A percentile compares a stretch with the other conserved stretches of the same genome.
Evolutionary conservation across 768 basidiomycete species (phyloP).

Genomic region (Punctularia strigosozonata): DNA sequence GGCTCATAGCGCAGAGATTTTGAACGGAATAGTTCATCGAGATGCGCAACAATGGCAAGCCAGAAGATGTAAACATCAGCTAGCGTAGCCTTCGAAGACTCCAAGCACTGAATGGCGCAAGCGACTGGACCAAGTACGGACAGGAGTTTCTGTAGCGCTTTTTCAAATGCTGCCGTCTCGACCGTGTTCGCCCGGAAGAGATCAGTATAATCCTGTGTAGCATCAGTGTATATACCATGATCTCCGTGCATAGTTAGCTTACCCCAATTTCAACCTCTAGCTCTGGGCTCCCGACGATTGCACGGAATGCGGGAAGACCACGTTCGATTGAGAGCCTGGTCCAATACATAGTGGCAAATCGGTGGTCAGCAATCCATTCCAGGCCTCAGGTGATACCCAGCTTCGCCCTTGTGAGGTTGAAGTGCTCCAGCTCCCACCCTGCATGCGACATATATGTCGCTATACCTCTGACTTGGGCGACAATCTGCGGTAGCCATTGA

Average conservation of each 20-base stretch:
- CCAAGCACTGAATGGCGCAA: conserved; percentile 19
- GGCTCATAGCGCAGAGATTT: neutral
- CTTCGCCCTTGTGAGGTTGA: too few species aligned
- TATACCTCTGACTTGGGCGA: too few species aligned
- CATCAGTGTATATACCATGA: too few species aligned
- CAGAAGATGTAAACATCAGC: conserved; percentile 25
- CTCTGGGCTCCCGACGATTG: neutral
- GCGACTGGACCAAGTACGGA: conserved; percentile 16
- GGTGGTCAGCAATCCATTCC: too few species aligned
- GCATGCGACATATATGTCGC: too few species aligned
- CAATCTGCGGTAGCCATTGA: too few species aligned
- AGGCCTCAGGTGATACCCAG: too few species aligned
- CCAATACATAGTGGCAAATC: neutral
- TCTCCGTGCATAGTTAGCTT: too few species aligned
- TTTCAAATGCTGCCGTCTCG: conserved; percentile 9
- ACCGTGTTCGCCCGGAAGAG: neutral
- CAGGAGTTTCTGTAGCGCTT: conserved; percentile 14
- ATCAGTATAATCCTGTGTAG: too few species aligned
- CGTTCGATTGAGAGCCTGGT: neutral
- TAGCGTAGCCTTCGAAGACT: conserved; percentile 15
- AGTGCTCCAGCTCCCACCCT: too few species aligned
- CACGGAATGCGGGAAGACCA: neutral
- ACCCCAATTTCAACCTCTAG: neutral
- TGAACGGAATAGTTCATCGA: conserved; percentile 8
- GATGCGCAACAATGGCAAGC: conserved; percentile 18